Conservation (phyloP, 2,329 filamentous ascomycete species). For the Aspergillus nomiae region DNA sequence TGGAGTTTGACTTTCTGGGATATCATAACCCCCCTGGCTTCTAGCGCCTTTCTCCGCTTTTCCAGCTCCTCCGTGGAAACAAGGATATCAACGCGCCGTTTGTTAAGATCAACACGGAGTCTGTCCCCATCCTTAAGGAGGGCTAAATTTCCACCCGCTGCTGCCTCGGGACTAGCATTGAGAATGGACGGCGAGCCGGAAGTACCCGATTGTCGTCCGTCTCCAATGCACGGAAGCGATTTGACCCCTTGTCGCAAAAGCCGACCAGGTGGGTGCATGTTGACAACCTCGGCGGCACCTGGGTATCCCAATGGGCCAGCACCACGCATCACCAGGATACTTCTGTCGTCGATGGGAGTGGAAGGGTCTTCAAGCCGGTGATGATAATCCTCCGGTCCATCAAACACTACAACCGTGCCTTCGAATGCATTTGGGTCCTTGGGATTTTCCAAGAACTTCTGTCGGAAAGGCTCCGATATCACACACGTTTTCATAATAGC, state of each 20-base stretch:
- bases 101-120: conserved; percentile 53
- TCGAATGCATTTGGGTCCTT: conserved; percentile 53
- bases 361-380: conserved; percentile 44
- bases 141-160: conserved; percentile 56
- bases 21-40: conserved; percentile 42
- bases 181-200: conserved; percentile 58
- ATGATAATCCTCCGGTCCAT: conserved; percentile 55
- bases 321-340: conserved; percentile 54
- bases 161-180: conserved; percentile 59
- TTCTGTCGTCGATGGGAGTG: conserved; percentile 42
- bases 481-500: conserved; percentile 58
- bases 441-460: conserved; percentile 49
- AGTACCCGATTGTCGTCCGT: conserved; percentile 58
- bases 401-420: conserved; percentile 51
- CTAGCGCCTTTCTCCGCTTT: conserved; percentile 40
- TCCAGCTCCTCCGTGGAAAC: conserved; percentile 46
- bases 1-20: conserved; percentile 49
- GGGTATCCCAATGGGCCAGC: conserved; percentile 54
- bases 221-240: conserved; percentile 55
- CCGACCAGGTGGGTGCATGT: conserved; percentile 53
- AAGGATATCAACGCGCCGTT: conserved; percentile 53
- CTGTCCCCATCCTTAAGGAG: conserved; percentile 54
- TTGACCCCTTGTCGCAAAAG: conserved; percentile 50
- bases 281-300: conserved; percentile 55
- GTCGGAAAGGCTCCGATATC: conserved; percentile 49